These are phyloP conservation scores for Lyophyllum atratum DNA, from an alignment of 768 basidiomycete species.

Conservation along the genomic window DNA sequence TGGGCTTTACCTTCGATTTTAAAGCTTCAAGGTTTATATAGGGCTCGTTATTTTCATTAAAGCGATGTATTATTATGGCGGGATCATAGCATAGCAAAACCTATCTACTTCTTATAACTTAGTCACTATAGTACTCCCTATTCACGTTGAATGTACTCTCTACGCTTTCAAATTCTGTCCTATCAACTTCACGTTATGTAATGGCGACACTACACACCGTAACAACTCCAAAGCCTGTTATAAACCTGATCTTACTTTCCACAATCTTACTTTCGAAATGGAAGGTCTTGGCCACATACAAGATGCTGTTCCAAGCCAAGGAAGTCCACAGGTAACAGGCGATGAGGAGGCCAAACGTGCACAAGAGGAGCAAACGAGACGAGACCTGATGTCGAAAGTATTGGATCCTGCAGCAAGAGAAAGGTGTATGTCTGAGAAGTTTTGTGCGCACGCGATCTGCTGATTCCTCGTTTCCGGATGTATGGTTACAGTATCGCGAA, in stretches of 20 bases:
- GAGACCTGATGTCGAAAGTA: slow-evolving; percentile 77
- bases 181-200: too few species aligned
- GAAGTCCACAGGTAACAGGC: slow-evolving; percentile 2
- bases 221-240: too few species aligned
- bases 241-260: neutral
- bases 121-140: too few species aligned
- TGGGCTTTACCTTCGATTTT: neutral
- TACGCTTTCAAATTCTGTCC: too few species aligned
- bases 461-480: slow-evolving; percentile 7
- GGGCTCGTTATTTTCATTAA: too few species aligned
- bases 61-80: too few species aligned
- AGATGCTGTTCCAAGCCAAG: slow-evolving; percentile 3
- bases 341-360: slow-evolving; percentile 59
- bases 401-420: slow-evolving; percentile 80
- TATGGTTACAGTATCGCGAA: slow-evolving; percentile 68
- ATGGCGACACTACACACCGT: too few species aligned
- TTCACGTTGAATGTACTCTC: too few species aligned
- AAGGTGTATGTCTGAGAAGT: slow-evolving; percentile 53
- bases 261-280: slow-evolving; percentile 5
- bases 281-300: slow-evolving; percentile 10
- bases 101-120: too few species aligned
- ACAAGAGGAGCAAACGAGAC: slow-evolving; percentile 74
- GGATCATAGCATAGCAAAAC: too few species aligned
- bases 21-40: too few species aligned
- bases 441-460: neutral